Evolutionary conservation across 2,329 filamentous ascomycete genomes (phyloP).

Genomic region (Chaetomium sp.): DNA sequence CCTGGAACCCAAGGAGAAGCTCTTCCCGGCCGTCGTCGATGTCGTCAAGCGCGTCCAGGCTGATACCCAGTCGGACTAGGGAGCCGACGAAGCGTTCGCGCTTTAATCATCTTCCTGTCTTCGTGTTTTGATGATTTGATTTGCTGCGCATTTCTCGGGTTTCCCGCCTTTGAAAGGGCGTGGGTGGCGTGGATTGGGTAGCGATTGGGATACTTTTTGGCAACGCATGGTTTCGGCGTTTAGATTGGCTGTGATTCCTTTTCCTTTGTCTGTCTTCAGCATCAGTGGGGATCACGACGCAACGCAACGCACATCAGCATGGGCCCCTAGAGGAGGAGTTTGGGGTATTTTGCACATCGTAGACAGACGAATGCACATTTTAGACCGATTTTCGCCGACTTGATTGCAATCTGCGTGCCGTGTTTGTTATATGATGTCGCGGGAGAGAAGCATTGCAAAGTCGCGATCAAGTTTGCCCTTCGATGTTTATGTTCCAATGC

Average conservation of each 20-base stretch:
- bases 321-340: conserved; percentile 18
- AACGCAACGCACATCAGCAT: conserved; percentile 13
- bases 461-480: background rate
- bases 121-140: background rate
- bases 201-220: conserved; percentile 11
- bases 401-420: background rate
- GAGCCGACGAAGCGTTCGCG: too few relatives aligned
- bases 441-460: background rate
- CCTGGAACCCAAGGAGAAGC: conserved; percentile 72
- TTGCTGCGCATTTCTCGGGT: background rate
- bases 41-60: conserved; percentile 83
- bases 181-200: conserved; percentile 7
- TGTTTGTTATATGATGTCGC: background rate
- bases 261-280: background rate
- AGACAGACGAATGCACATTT: background rate
- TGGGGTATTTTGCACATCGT: background rate
- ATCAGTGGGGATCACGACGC: conserved; percentile 16
- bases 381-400: background rate
- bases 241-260: conserved; percentile 6
- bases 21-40: conserved; percentile 74
- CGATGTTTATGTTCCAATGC: too few relatives aligned
- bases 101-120: conserved; percentile 19
- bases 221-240: conserved; percentile 24
- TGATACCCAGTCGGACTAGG: conserved; percentile 44
- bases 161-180: background rate